Evolutionary conservation across 441 rosid genomes (phyloP).

Genomic region (Gossypium davidsonii): DNA sequence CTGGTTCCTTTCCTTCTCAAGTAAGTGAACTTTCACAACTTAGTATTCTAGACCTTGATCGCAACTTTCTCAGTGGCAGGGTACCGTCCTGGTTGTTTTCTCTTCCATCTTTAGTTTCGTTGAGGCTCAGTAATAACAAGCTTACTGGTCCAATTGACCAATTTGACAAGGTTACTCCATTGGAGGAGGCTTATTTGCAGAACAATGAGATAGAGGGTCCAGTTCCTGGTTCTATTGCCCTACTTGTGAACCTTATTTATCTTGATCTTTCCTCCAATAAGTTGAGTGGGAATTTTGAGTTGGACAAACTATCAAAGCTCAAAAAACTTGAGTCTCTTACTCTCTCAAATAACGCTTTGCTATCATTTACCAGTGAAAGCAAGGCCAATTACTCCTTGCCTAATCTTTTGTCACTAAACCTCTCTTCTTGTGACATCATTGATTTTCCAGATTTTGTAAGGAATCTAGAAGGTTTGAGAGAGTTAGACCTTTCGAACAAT

Average conservation of each 20-base stretch:
- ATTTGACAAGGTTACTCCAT: not conserved
- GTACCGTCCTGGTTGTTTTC: conserved; percentile 9
- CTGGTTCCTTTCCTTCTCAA: not conserved
- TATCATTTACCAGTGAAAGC: not conserved
- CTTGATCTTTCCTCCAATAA: not conserved
- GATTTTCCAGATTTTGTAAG: not conserved
- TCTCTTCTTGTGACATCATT: not conserved
- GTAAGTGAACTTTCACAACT: not conserved
- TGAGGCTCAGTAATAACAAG: not conserved
- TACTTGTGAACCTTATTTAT: not conserved
- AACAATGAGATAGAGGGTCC: not conserved
- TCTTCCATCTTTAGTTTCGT: not conserved
- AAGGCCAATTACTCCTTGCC: not conserved
- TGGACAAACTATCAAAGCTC: not conserved
- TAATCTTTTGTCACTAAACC: not conserved
- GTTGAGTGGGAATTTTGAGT: not conserved
- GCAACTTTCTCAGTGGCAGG: conserved; percentile 2
- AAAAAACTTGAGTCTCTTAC: not conserved
- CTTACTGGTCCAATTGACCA: not conserved
- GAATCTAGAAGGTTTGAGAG: not conserved
- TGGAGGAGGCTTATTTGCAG: not conserved
- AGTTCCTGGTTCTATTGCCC: conserved; percentile 9
- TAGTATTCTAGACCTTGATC: not conserved
- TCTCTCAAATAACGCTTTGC: conserved; percentile 10
- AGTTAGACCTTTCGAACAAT: not conserved